These are phyloP conservation scores for Gleditsia sinensis DNA, from an alignment of 306 rosid species.

Conservation along the genomic window DNA sequence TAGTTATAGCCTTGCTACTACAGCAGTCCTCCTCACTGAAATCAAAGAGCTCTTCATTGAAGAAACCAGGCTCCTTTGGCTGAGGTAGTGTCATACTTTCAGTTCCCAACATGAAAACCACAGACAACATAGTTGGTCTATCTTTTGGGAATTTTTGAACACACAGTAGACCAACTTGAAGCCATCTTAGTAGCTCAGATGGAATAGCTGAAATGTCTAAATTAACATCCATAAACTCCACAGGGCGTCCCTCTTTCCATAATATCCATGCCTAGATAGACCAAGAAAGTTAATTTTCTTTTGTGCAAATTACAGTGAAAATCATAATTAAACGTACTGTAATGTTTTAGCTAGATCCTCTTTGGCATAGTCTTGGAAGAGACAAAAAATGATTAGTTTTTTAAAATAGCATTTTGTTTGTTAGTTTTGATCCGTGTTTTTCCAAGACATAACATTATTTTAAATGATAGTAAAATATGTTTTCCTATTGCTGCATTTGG, in stretches of 20 bases:
- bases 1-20: background rate
- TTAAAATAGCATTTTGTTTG: no score
- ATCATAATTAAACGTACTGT: no score
- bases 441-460: no score
- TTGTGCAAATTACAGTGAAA: no score
- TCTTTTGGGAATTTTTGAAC: constrained; percentile 43
- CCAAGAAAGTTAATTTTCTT: no score
- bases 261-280: constrained; percentile 38
- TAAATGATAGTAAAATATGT: no score
- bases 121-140: constrained; percentile 51
- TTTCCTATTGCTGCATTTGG: no score
- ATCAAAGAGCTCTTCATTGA: background rate
- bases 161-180: constrained; percentile 54
- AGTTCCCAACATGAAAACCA: constrained; percentile 43
- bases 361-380: no score
- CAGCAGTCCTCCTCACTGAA: background rate
- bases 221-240: constrained; percentile 37
- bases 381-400: no score
- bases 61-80: constrained; percentile 16
- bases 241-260: constrained; percentile 27
- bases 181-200: constrained; percentile 41
- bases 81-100: constrained; percentile 31
- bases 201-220: background rate
- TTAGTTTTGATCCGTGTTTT: no score
- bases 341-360: no score